phyloP scores from a whole-genome alignment of 768 basidiomycete genomes.

The Boletus rufocinnamomeus region DNA sequence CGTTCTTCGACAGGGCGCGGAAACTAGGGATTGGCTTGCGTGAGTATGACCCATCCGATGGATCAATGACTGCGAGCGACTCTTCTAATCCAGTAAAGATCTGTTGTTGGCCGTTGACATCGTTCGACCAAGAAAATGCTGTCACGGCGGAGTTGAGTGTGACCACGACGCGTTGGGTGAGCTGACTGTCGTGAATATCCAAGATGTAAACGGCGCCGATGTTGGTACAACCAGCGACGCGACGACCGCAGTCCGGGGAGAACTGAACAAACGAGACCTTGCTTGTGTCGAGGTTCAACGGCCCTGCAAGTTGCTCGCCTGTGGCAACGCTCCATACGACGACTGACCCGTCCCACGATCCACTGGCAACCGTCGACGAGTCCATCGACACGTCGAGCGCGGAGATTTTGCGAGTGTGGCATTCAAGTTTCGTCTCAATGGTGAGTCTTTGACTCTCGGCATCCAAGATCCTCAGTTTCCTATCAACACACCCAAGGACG shows the following conservation, averaged over 20 bases:
- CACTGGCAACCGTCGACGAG: slow-evolving; percentile 5
- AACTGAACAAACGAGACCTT: slow-evolving; percentile 1
- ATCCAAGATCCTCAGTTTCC: slow-evolving; percentile 5
- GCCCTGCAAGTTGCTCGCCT: neutral
- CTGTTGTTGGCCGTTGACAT: neutral
- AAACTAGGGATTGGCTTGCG: neutral
- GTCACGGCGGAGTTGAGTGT: neutral
- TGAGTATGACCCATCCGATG: neutral
- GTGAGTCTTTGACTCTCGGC: neutral
- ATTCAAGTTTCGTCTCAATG: neutral
- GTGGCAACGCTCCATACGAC: slow-evolving; percentile 1
- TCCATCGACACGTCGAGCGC: slow-evolving; percentile 6
- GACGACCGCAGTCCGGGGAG: neutral
- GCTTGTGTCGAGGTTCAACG: neutral
- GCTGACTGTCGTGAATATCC: neutral
- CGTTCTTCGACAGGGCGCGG: slow-evolving; percentile 1
- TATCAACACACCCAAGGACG: slow-evolving; percentile 2
- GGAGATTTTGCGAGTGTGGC: neutral
- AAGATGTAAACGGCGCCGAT: slow-evolving; percentile 1
- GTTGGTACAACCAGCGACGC: slow-evolving; percentile 3
- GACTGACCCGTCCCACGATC: slow-evolving; percentile 4
- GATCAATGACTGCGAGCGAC: slow-evolving; percentile 2
- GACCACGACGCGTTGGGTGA: neutral
- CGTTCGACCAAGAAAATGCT: slow-evolving; percentile 4
- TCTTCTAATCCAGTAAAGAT: slow-evolving; percentile 4